Base-by-base conservation (phyloP, 176 grass and related monocot species). In the Alloteropsis semialata region DNA sequence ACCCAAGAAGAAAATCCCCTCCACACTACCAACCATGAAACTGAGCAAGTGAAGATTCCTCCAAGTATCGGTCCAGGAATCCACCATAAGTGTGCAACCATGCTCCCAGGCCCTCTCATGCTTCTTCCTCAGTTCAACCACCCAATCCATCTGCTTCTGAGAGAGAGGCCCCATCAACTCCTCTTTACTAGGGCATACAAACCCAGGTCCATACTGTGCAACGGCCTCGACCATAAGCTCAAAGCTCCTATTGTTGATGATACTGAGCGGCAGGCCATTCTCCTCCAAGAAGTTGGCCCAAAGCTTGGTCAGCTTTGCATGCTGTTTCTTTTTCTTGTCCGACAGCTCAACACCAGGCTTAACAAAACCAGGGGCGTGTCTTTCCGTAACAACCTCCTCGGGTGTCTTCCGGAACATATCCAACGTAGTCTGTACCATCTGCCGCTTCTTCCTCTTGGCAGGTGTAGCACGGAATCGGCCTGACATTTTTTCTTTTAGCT, bases 1-100 rank as follows among this genome's bases (percentile, higher is more conserved):
- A 0, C 53, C 73, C 34, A 76, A 41, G 34, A 76, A 76, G 51
- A 76, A 57, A 58, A 56, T 27, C n/a, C 73, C 73, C 22, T 57
- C 73, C 34, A 57, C 51, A 57, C 51, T 58, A 41, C 44, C 44
- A 3, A 72, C 69, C 69, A 72, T 72, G 44, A 72, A 72, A 72
- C 44, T 72, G 27, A 72, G 69, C 44, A 72, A 72, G 27, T 72
- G 25, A 48, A 50, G 25, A 19, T 19, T 10, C 25, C 69, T 72
- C 27, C 34, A 1, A 72, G 3, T 10, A 49, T 71, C 8, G 16
- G 25, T 50, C 27, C 6, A 50, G 45, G 69, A 72, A 72, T 72
- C 69, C 43, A 72, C 69, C 44, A 72, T 72, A 3, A 72, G 69
- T 14, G 27, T 72, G 44, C 69, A 72, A 21, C 69, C 44, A 0